Evolutionary conservation across 73 alveolate genomes (phyloP).

Genomic region (Paramecium tetraurelia): DNA sequence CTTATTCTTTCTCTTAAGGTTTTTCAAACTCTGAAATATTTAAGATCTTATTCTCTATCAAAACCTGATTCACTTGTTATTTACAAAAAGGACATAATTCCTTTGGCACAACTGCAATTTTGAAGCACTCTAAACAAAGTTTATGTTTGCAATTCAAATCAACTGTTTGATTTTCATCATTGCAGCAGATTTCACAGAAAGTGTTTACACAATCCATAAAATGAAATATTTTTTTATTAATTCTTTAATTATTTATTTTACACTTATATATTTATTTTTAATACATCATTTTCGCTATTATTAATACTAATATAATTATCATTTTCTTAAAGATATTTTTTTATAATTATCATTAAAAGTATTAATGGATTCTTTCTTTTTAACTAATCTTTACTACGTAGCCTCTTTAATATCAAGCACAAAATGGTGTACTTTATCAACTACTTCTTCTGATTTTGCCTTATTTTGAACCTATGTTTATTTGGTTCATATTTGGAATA

Average conservation of each 20-base stretch:
- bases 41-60: background rate
- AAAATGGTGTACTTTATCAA: background rate
- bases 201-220: background rate
- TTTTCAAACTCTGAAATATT: background rate
- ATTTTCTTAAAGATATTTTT: slow-evolving; percentile 47
- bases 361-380: slow-evolving; percentile 28
- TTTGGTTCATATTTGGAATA: background rate
- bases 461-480: background rate
- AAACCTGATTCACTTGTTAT: background rate
- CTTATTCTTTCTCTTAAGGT: background rate
- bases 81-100: slow-evolving; percentile 36
- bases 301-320: background rate
- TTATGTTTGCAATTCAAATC: slow-evolving; percentile 23
- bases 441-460: background rate
- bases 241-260: background rate
- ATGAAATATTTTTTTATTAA: background rate
- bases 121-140: background rate
- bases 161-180: background rate
- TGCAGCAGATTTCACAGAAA: slow-evolving; percentile 41
- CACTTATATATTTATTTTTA: background rate
- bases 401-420: background rate
- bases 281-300: background rate
- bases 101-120: background rate
- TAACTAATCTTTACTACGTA: background rate
- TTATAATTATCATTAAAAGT: slow-evolving; percentile 33